Base-by-base conservation (phyloP, 768 basidiomycete species). In the Obba rivulosa region DNA sequence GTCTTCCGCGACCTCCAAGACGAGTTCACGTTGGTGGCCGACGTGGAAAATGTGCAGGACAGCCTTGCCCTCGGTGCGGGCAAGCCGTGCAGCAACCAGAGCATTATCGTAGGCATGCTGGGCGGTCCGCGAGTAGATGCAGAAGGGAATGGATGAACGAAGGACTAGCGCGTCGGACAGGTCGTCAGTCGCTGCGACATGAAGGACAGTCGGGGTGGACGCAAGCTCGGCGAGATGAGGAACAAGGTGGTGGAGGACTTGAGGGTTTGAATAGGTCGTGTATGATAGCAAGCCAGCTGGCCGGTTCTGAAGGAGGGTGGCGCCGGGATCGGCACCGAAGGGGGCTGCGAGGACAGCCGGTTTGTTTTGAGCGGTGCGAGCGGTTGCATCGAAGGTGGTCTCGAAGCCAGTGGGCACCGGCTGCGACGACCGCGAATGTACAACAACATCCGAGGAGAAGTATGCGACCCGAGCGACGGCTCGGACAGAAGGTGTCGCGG, bases 21-120 rank as follows among this genome's bases (percentile, higher is more conserved):
- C 61, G 5, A 62, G 54, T 22, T 75, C 70, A 14, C 67, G 65
- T 18, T 68, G 62, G 2, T 63, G 63, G 2, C 60, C 66, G 8
- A 71, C 60, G 57, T 86, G 82, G 66, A 92, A 96, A 13, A 78
- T 82, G 62, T 97, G 95, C 21, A 96, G 72, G n/a, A 95, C 89
- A 4, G 85, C 83, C 56, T 80, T 85, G 47, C 73, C 72, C 57
- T 87, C 80, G 7, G 75, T 64, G 34, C 76, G 75, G 0, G 95
- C 90, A 43, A 97, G 68, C 37, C 84, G 79, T 43, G 89, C 83
- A 13, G 92, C 91, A 16, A 98, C 77, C 31, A 97, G 69, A 20
- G 92, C 87, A 65, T 97, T 85, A 61, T 94, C 90, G 57, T 95
- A 87, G 3, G 92, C 90, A 60, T 92, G 78, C 62, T 92, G 87